Conservation (phyloP, 2,329 filamentous ascomycete genomes). For the Aspergillus transmontanensis region DNA sequence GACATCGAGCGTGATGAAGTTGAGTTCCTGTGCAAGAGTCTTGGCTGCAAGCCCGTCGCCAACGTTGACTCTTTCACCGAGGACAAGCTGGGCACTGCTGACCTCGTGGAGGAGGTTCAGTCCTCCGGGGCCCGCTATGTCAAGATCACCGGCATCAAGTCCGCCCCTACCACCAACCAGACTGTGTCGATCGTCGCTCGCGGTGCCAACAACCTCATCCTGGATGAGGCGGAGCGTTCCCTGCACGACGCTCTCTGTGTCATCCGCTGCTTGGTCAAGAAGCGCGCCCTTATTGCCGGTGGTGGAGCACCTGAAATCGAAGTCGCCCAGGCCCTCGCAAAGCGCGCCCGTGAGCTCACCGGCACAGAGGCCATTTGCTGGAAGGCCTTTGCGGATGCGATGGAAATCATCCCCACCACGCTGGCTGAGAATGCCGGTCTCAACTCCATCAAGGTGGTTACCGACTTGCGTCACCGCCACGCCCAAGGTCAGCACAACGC, state of each 20-base stretch:
- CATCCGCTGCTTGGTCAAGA: conserved; percentile 96
- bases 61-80: conserved; percentile 98
- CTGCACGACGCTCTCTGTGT: conserved; percentile 98
- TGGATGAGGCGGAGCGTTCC: conserved; percentile 95
- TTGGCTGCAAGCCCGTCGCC: conserved; percentile 97
- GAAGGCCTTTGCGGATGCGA: conserved; percentile 97
- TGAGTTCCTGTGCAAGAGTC: conserved; percentile 99
- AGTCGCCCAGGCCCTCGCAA: conserved; percentile 82
- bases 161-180: conserved; percentile 64
- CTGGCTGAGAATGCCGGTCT: conserved; percentile 95
- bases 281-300: conserved; percentile 97
- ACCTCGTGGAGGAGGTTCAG: conserved; percentile 90
- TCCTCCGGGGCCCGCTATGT: conserved; percentile 87
- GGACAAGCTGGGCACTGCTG: conserved; percentile 93
- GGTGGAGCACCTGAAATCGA: conserved; percentile 96
- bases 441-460: conserved; percentile 98
- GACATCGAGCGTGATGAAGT: conserved; percentile 98
- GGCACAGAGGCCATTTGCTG: conserved; percentile 98
- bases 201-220: conserved; percentile 88
- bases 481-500: conserved; percentile 94
- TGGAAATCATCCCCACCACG: conserved; percentile 96
- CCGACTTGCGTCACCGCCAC: conserved; percentile 89
- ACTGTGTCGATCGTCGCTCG: conserved; percentile 94
- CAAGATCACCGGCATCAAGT: conserved; percentile 90
- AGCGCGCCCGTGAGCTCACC: conserved; percentile 77